Evolutionary conservation across 306 rosid species (phyloP).

Genomic region (Crataegus laevigata): DNA sequence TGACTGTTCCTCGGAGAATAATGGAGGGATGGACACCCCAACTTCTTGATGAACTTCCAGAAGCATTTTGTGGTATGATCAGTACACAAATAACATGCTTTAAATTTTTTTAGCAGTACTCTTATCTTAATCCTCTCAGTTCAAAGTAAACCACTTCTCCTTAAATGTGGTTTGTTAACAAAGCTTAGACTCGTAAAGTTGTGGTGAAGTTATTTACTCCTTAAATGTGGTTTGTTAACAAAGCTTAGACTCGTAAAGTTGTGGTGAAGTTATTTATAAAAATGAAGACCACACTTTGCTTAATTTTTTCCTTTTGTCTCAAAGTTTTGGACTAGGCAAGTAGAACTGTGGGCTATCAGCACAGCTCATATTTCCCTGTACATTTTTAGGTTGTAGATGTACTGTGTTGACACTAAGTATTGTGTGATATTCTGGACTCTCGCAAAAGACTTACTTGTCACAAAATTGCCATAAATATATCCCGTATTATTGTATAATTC

Average conservation of each 20-base stretch:
- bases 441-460: neutral
- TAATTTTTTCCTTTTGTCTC: neutral
- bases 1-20: slow-evolving; percentile 66
- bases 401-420: neutral
- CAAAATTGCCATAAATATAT: neutral
- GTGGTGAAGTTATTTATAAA: neutral
- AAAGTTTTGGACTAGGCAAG: neutral
- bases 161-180: neutral
- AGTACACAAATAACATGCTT: neutral
- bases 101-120: neutral
- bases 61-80: slow-evolving; percentile 82
- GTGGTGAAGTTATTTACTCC: too few relatives aligned
- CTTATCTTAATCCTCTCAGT: neutral
- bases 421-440: neutral
- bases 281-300: neutral
- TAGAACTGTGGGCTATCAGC: neutral
- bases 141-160: neutral
- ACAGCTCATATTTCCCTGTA: neutral
- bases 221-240: neutral
- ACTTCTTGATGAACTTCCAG: slow-evolving; percentile 79
- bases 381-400: neutral
- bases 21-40: slow-evolving; percentile 83
- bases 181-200: neutral
- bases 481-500: neutral
- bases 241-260: neutral